Conservation (phyloP, 2,329 filamentous ascomycete species). For the Verticillium albo-atrum region DNA sequence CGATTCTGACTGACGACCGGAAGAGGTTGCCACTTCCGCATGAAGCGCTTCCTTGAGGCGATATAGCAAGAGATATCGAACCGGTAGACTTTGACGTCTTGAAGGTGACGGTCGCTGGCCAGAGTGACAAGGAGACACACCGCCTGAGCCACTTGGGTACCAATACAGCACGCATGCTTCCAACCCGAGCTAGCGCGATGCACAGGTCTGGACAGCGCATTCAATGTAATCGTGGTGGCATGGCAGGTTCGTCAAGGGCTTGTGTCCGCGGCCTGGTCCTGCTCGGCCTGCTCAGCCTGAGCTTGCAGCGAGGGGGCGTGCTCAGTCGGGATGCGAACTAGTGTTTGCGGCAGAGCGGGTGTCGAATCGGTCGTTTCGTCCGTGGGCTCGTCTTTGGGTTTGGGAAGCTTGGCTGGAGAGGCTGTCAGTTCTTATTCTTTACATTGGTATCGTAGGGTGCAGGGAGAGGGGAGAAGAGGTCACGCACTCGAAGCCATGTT, state of each 20-base stretch:
- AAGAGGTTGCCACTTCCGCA: neutral
- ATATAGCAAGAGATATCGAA: neutral
- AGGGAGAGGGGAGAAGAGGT: neutral
- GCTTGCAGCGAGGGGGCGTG: slow-evolving; percentile 63
- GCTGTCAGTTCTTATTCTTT: neutral
- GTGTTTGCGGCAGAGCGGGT: slow-evolving; percentile 66
- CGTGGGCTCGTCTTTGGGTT: slow-evolving; percentile 43
- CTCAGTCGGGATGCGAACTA: slow-evolving; percentile 81
- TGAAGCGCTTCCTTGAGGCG: neutral
- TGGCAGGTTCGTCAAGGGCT: neutral
- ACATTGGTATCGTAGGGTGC: neutral
- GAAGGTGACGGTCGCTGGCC: too few species aligned
- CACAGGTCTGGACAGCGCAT: neutral
- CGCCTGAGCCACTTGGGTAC: neutral
- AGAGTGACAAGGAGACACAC: neutral
- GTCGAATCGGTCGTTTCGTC: slow-evolving; percentile 18
- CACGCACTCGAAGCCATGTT: slow-evolving; percentile 77
- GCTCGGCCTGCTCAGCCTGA: slow-evolving; percentile 49
- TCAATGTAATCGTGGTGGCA: neutral
- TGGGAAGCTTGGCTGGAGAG: slow-evolving; percentile 65
- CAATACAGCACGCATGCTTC: neutral
- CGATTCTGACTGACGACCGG: neutral
- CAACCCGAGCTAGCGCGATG: neutral
- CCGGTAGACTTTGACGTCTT: too few species aligned
- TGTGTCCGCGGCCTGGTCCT: slow-evolving; percentile 27